Evolutionary conservation across 2,329 filamentous ascomycete species (phyloP), one percentile per base, ranked within the genome.

Genomic region (Trichoderma sp.): DNA sequence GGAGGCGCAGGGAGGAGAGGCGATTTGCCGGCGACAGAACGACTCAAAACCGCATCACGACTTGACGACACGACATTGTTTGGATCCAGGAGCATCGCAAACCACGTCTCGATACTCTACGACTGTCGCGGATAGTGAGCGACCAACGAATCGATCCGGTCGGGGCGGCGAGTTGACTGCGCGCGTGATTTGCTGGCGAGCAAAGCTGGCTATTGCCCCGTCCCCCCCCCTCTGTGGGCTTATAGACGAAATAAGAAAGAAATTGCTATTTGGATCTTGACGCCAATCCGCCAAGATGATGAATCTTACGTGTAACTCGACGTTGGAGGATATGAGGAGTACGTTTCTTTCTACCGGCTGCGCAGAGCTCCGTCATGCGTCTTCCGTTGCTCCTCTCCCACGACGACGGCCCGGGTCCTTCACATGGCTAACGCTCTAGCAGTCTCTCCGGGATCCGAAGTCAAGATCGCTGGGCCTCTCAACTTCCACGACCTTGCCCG

Each of bases 401-500:
- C 60, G 35, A 64, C 12, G 27, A 64, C 45, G 22, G 50, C 17
- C 48, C 25, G 27, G 35, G 45, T 19, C 27, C 35, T 42, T 54
- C 4, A 5, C 22, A 56, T 32, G 19, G n/a, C 52, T 66, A 52
- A 68, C 45, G 37, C 19, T 17, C 25, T 19, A 15, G 12, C 71
- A 84, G 82, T 83, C 72, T 72, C 76, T 39, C 34, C 34, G 34
- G 54, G 54, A 67, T 81, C 81, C 35, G 85, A 87, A 75, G 76
- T 76, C 56, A 75, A 79, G 56, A 76, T 88, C 68, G 80, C 79
- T 61, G 83, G 84, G 34, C 71, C 76, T 58, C 73, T 87, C 67
- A 86, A 82, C 70, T 88, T 88, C 71, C 86, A 88, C 73, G 74
- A 83, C 53, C 77, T 88, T 35, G 84, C 85, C 37, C 77, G 86